Evolutionary conservation across 2,329 filamentous ascomycete genomes (phyloP), one percentile per base, ranked within the genome.

Genomic region (Didymella glomerata): DNA sequence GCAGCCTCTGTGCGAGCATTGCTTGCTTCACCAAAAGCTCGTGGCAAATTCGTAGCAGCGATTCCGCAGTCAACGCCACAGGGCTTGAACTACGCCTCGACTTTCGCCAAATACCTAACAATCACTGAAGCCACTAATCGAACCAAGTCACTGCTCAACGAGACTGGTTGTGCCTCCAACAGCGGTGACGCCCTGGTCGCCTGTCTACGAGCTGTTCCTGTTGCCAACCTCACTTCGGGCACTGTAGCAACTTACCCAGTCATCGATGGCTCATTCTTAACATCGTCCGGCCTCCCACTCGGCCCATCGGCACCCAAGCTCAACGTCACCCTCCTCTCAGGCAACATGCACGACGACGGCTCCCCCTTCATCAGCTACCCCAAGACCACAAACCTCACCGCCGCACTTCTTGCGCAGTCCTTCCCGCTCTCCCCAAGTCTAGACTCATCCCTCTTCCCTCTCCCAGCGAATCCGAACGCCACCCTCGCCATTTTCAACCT

Each of bases 1-100:
- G 72, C 71, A 14, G 69, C 71, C 20, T 72, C 68, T 32, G 81
- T 85, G 2, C 76, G 82, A 42, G 82, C 81, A 11, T 64, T 85
- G 50, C 76, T 85, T 63, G 82, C 80, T 3, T 83, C 81, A 3
- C 81, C 82, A 1, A 76, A 78, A 54, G 79, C 82, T 1, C 71
- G 71, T 3, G 80, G 79, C 16, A 82, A 83, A 63, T 84, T 85
- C 62, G 76, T 78, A 1, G 78, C 71, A 6, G 84, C 83, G 2
- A 81, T 85, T 47, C 63, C 75, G 50, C 62, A 67, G 61, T 71
- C 68, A 51, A 70, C 65, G 38, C 68, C 63, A 30, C 66, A 58
- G 24, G 71, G 71, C 2, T 38, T 51, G 7, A 63, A 62, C 6
- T 70, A 69, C 51, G 69, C 66, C 3, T 62, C 65, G 1, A 60